These are phyloP conservation scores for Stachybotrys chartarum DNA, from an alignment of 2,329 filamentous ascomycete species.

Conservation along the genomic window DNA sequence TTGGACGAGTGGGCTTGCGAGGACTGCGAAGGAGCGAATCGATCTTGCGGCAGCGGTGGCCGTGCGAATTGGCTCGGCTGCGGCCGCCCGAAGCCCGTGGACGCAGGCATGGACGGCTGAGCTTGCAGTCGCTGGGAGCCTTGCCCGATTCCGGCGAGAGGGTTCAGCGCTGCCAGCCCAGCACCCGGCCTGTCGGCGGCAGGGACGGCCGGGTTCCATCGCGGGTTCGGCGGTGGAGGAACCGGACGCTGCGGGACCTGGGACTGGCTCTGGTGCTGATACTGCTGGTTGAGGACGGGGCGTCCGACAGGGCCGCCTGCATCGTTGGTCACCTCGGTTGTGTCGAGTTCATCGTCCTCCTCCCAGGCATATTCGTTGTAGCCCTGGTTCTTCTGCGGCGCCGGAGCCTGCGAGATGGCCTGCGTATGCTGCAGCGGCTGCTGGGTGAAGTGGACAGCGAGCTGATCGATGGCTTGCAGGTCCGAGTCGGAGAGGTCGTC, in stretches of 20 bases:
- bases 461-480: slow-evolving; percentile 56
- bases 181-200: slow-evolving; percentile 11
- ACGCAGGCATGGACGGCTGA: slow-evolving; percentile 9
- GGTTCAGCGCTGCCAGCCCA: slow-evolving; percentile 6
- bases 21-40: slow-evolving; percentile 12
- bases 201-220: slow-evolving; percentile 29
- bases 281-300: slow-evolving; percentile 25
- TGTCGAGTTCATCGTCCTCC: slow-evolving; percentile 52
- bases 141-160: slow-evolving; percentile 13
- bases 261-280: slow-evolving; percentile 15
- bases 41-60: slow-evolving; percentile 20
- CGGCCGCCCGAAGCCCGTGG: slow-evolving; percentile 18
- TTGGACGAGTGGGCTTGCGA: slow-evolving; percentile 22
- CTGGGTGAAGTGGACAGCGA: slow-evolving; percentile 56
- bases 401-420: slow-evolving; percentile 10
- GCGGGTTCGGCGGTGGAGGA: slow-evolving; percentile 25
- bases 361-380: slow-evolving; percentile 35
- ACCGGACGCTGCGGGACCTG: slow-evolving; percentile 16
- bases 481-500: slow-evolving; percentile 51
- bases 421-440: slow-evolving; percentile 11
- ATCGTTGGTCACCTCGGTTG: slow-evolving; percentile 47
- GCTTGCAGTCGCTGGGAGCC: slow-evolving; percentile 22
- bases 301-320: slow-evolving; percentile 30
- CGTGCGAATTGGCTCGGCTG: slow-evolving; percentile 35
- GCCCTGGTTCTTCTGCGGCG: neutral